Evolutionary conservation across 139 green algal genomes (phyloP), one percentile per base, ranked within the genome.

Genomic region (Deuterostichococcus epilithicus): DNA sequence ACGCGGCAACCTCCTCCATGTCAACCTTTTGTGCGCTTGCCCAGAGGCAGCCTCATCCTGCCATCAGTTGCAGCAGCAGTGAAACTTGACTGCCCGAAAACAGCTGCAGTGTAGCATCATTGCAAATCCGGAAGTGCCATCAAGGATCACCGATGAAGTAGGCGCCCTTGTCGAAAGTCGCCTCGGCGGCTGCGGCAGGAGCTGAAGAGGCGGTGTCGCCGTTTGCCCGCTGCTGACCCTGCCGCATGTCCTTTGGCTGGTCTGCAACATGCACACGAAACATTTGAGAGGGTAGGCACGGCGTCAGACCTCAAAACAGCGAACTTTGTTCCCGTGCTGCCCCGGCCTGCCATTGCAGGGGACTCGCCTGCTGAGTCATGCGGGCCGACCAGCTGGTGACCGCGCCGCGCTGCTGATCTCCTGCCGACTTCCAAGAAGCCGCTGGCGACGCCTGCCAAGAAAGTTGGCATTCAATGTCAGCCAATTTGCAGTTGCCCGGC

Each of bases 111-210:
- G n/a, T n/a, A n/a, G n/a, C n/a, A n/a, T n/a, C n/a, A n/a, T n/a
- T n/a, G n/a, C n/a, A n/a, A n/a, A n/a, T n/a, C n/a, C n/a, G n/a
- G n/a, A n/a, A n/a, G n/a, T n/a, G n/a, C n/a, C n/a, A n/a, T n/a
- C n/a, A n/a, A n/a, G n/a, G n/a, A n/a, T n/a, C 45, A 60, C 92
- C 94, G 32, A 98, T 82, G 84, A 96, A 98, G 86, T 98, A 98
- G 0, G 85, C 83, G 33, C 92, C 89, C 52, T 91, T 89, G 25
- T 66, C 47, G 38, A 85, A 85, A 8, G 52, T 32, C 15, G 5
- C 42, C 28, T 37, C 44, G 22, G 15, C 71, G 18, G 15, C 35
- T 42, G n/a, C 71, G 28, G 15, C 34, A 59, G 71, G 23, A 4
- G 28, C 39, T 44, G 5, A 37, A 20, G 67, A 33, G 8, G 34